Evolutionary conservation across 208 protist species (phyloP), one percentile per base, ranked within the genome.

Genomic region (Phytomonas francai): DNA sequence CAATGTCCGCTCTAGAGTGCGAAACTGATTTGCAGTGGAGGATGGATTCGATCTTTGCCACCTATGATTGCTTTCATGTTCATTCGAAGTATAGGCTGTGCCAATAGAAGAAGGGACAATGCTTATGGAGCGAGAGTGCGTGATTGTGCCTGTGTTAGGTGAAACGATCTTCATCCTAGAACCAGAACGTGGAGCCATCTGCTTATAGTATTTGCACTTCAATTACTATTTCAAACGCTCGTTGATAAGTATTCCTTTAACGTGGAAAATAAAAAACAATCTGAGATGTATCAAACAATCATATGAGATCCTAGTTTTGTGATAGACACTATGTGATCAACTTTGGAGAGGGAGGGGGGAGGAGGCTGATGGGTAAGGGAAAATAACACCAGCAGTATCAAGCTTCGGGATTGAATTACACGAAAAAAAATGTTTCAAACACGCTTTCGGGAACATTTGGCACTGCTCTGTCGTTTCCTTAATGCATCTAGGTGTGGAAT

Each of bases 81-180:
- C 45, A 54, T 54, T 54, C 45, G 19, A 54, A 54, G 45, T 54
- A 54, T 54, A 12, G 6, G 45, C 25, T 54, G 45, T 25, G 45
- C 3, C 45, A 25, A 5, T 54, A 54, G 45, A 54, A 54, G 74
- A 77, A 36, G 78, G 77, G 27, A 42, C 49, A 32, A 67, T 30
- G 62, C 78, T 83, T 42, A 76, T 63, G 62, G 78, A 83, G 68
- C 78, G 78, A 19, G 75, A 78, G 29, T 74, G 69, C 14, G 67
- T 73, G 54, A 76, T 62, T 14, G 59, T 74, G 54, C 76, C 77
- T 29, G 81, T 81, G 74, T 86, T 82, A 58, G 81, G 81, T 14
- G 81, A 86, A 22, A 83, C 66, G 22, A 83, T 71, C 68, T 78
- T 83, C 11, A 83, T 75, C 0, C 78, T 67, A 5, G 72, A 67